Evolutionary conservation across 83 land plant genomes (phyloP), one percentile per base, ranked within the genome.

Genomic region (Picea mariana): DNA sequence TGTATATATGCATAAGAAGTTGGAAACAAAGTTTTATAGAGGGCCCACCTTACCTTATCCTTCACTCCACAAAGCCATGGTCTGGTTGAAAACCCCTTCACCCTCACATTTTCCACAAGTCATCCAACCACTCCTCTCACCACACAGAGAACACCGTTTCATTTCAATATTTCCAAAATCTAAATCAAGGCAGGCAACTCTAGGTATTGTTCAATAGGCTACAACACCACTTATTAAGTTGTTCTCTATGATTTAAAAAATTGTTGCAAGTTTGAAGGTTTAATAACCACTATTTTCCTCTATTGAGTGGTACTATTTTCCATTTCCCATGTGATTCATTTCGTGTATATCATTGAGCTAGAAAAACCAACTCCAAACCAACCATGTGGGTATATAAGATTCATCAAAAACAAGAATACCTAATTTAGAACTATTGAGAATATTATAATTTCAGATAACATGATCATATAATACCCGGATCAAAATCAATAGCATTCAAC

Each of bases 81-180:
- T 72, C 44, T 72, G 42, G 26, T 72, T 72, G 55, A 40, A 72
- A 40, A 44, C 4, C 23, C 76, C 76, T 20, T 12, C 47, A 34
- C 1, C 76, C 76, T 2, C 58, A n/a, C 76, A 72, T 72, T 72
- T 72, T 26, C 76, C 76, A 72, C 76, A 72, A 42, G 52, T 44
- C 55, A 72, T 72, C 76, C 23, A 44, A 24, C 76, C 52, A 72
- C 13, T 40, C 24, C 40, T 72, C 31, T 9, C 55, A 72, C 15
- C 21, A 72, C 12, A 44, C 20, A 44, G 76, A 38, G 55, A 44
- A 42, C 76, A 9, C 76, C 13, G n/a, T 16, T 40, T 20, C 0
- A 20, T 17, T 72, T 17, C 76, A 72, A n/a, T 72, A 72, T 18
- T 40, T 44, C 44, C 76, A 72, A 0, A 72, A 17, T 44, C n/a